Percentiles rank a stretch among this genome's conserved stretches.
These are phyloP conservation scores for Penicillium psychrosexuale DNA, from an alignment of 2,329 filamentous ascomycete genomes.

Conservation along the genomic window DNA sequence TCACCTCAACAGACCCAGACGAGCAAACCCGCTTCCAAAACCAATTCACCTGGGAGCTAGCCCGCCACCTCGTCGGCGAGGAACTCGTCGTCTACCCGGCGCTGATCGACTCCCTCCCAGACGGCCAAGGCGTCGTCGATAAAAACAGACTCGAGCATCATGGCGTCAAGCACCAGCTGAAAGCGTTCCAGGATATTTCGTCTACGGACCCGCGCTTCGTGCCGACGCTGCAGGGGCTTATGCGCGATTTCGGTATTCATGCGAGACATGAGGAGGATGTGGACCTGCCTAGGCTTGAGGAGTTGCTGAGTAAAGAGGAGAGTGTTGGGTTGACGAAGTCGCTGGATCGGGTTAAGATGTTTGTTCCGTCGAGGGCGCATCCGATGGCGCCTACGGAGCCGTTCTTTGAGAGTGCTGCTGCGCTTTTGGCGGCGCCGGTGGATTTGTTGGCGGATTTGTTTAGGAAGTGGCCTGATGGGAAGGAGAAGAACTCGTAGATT, in stretches of 20 bases:
- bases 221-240: conserved; percentile 44
- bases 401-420: conserved; percentile 56
- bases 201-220: conserved; percentile 43
- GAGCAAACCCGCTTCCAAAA: conserved; percentile 49
- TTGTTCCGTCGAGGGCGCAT: conserved; percentile 54
- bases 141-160: conserved; percentile 52
- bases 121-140: conserved; percentile 47
- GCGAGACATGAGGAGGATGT: conserved; percentile 52
- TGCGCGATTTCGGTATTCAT: conserved; percentile 45
- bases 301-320: conserved; percentile 34
- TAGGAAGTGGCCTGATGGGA: conserved; percentile 51
- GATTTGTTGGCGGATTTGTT: conserved; percentile 57
- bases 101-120: conserved; percentile 48
- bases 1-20: conserved; percentile 42
- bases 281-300: conserved; percentile 51
- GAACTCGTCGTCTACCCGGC: conserved; percentile 56
- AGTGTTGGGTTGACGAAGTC: conserved; percentile 41
- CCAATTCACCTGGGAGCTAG: conserved; percentile 53
- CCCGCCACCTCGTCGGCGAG: conserved; percentile 51
- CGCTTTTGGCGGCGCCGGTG: conserved; percentile 55
- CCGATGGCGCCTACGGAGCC: conserved; percentile 51
- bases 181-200: conserved; percentile 49
- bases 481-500: not conserved
- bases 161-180: conserved; percentile 52
- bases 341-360: conserved; percentile 53